Evolutionary conservation across 2,329 filamentous ascomycete species (phyloP), one percentile per base, ranked within the genome.

Genomic region (Basipetospora chlamydospora): DNA sequence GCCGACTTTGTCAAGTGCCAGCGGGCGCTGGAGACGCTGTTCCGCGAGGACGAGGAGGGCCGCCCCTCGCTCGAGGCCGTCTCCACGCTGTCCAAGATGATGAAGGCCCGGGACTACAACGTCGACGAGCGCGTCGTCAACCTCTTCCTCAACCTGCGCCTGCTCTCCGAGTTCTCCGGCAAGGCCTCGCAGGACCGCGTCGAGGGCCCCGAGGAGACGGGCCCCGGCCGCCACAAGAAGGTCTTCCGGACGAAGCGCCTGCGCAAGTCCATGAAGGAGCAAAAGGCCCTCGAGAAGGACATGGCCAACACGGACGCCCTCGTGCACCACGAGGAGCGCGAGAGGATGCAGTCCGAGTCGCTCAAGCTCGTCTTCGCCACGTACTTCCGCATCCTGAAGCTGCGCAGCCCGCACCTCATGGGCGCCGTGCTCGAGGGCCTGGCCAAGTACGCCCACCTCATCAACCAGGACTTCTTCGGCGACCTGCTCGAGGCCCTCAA

Each of bases 401-500:
- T 77, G 37, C 76, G 86, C 18, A 70, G 75, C 17, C 78, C 84
- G 11, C 75, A 80, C 45, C 72, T 98, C 13, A 96, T 95, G 84
- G 90, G 90, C n/a, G 87, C 88, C 11, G 87, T 95, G 0, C 70
- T 98, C 5, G 90, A 96, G 61, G 90, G 90, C 20, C 64, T 98
- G 16, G 87, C 88, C 35, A 86, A 86, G 52, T 98, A 93, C 53
- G 79, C 87, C 3, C 90, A 95, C 54, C 70, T 98, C 41, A 98
- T 98, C 67, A 98, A 98, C 61, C 86, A 98, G 52, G 85, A 98
- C 53, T 96, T 98, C 64, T 98, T 98, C 49, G 90, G 88, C 20
- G 90, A 98, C 52, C 68, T 98, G 21, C 72, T 98, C 9, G 90
- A 96, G 58, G 88, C 86, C 1, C 66, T 98, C 26, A 92, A 93